phyloP scores from a whole-genome alignment of 2,329 filamentous ascomycete species.

The Ascochyta viciae-villosae region DNA sequence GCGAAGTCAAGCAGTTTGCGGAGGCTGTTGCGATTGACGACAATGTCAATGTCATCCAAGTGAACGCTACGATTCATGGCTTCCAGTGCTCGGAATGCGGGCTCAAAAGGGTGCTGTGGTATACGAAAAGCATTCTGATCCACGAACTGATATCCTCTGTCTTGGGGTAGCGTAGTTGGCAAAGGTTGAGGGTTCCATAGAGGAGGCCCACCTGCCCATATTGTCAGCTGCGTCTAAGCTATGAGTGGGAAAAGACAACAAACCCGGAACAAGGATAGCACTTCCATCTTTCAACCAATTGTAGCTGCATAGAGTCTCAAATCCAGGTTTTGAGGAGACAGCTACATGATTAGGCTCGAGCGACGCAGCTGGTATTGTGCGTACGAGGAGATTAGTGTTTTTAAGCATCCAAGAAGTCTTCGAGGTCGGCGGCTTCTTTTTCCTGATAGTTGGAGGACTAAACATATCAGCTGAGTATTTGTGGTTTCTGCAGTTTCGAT shows the following conservation, averaged over 20 bases:
- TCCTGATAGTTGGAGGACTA: no score
- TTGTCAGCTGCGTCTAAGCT: not conserved
- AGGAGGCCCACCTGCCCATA: constrained; percentile 22
- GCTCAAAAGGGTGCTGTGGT: constrained; percentile 38
- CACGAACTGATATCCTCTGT: constrained; percentile 23
- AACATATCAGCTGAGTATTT: no score
- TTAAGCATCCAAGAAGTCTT: not conserved
- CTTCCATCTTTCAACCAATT: constrained; percentile 27
- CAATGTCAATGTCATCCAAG: constrained; percentile 25
- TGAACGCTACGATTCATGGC: constrained; percentile 19
- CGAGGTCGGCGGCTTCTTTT: no score
- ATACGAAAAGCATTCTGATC: constrained; percentile 40
- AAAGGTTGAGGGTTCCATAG: constrained; percentile 24
- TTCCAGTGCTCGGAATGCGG: constrained; percentile 26
- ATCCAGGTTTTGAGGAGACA: constrained; percentile 22
- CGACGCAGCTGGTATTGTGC: constrained; percentile 14
- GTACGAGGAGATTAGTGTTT: not conserved
- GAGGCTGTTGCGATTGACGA: constrained; percentile 29
- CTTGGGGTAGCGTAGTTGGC: constrained; percentile 18
- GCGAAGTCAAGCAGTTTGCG: constrained; percentile 28
- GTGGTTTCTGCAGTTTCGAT: no score
- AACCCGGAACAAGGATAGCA: constrained; percentile 24
- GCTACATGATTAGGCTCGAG: constrained; percentile 7
- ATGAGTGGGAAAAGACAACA: not conserved
- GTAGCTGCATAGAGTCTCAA: constrained; percentile 29